Evolutionary conservation across 371 early-diverging fungal species (phyloP), one percentile per base, ranked within the genome.

Genomic region (Mortierella sp.): DNA sequence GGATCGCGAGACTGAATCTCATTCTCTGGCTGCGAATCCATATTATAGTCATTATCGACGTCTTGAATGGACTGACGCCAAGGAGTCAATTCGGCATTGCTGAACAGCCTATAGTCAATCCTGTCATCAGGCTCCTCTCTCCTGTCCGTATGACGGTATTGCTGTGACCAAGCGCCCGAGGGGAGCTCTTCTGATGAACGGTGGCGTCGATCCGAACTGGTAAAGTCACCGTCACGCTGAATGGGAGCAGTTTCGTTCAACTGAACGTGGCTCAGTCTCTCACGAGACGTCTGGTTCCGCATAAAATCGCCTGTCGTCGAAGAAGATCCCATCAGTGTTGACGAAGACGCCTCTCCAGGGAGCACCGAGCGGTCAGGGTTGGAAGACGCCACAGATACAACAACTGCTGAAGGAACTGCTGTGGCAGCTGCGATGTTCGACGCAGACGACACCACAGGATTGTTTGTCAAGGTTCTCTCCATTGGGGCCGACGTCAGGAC

Each of bases 31-130:
- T 37, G 48, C 19, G 64, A 64, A 21, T 66, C 57, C 72, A 66
- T 65, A 30, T 29, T 37, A 37, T 37, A 37, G 37, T 37, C 37
- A 37, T 37, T 37, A 9, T 37, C 37, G 9, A 9, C 37, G 25
- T 60, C 68, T 26, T 47, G 63, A 3, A 43, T 48, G 16, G 50
- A 25, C 21, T 51, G 57, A n/a, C 57, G 59, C 14, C 55, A 61
- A 6, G 68, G 44, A 19, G 77, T 61, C 30, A 71, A 71, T 30
- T 63, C 64, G 30, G 63, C 57, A 21, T 62, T 59, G 53, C 68
- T 50, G 47, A 77, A 43, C 45, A 72, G 53, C 1, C 77, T 68
- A 58, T 72, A 72, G 48, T 77, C 69, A 30, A 77, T 77, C 23
- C 72, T 68, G n/a, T 77, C 72, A 29, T 77, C 77, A 37, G 37